Base-by-base conservation (phyloP, 352 stramenopile genomes). In the Pilasporangium apinafurcum region DNA sequence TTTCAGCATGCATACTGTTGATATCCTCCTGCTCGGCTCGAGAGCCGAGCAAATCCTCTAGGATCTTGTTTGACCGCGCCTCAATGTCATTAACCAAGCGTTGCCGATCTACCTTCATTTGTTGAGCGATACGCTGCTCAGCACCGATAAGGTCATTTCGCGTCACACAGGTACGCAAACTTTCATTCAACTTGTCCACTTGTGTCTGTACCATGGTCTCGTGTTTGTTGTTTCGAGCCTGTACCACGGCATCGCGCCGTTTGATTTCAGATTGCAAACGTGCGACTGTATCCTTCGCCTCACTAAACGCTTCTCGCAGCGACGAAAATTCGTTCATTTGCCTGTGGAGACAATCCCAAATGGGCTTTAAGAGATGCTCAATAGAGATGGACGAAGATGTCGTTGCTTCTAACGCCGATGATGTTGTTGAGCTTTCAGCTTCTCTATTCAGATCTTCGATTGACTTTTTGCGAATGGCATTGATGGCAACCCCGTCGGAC, bases 231-330 rank as follows among this genome's bases (percentile, higher is more conserved):
- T 90, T 92, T 6, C 80, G 59, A 1, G 77, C 80, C 45, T 90
- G 78, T 12, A 86, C 62, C 20, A 92, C 64, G 0, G 80, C 77
- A 37, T 92, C 80, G 9, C 80, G 75, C 7, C 80, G 75, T 30
- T 90, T 89, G 51, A 92, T 87, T 58, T 92, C 80, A 0, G 77
- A 73, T 37, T 92, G 80, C 9, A 92, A 52, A 0, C 77, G 66
- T 14, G 62, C 36, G 0, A 90, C 73, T 0, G 78, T 92, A 25
- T 86, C 73, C 34, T 87, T 88, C 3, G 80, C 75, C 22, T 90
- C 80, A 16, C 69, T 61, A 25, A 87, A 90, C 16, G 59, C 56
- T 21, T 86, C 65, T 17, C 68, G 74, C 8, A 89, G 42, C 6
- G 65, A 20, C 1, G 71, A 70, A 25, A 89, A 85, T 28, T 84